Evolutionary conservation across 208 protist genomes (phyloP).

Genomic region (Leptomonas pyrrhocoris): DNA sequence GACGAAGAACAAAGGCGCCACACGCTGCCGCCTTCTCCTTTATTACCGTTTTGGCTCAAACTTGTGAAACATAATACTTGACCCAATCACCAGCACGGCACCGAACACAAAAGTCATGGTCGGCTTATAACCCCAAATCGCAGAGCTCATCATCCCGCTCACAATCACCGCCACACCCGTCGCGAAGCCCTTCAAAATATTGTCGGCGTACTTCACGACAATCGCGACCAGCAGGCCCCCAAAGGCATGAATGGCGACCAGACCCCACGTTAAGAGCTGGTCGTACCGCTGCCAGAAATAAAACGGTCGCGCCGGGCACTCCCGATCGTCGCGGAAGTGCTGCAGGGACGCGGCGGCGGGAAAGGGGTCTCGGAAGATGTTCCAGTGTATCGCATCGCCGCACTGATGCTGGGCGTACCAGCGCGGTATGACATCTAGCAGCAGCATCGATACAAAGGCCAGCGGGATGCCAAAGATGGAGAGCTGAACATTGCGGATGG

Average conservation of each 20-base stretch:
- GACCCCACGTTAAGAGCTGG: conserved; percentile 47
- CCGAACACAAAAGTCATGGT: conserved; percentile 55
- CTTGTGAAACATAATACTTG: conserved; percentile 70
- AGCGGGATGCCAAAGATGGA: conserved; percentile 79
- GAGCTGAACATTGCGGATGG: conserved; percentile 85
- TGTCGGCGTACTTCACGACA: conserved; percentile 88
- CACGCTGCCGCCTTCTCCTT: neutral
- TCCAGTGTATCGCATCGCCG: conserved; percentile 35
- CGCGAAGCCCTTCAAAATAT: conserved; percentile 87
- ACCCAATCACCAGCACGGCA: conserved; percentile 46
- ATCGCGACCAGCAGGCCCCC: conserved; percentile 83
- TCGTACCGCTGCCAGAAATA: conserved; percentile 73
- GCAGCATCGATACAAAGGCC: conserved; percentile 56
- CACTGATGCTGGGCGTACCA: conserved; percentile 28
- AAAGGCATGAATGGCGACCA: conserved; percentile 76
- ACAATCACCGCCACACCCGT: conserved; percentile 78
- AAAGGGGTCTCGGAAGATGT: conserved; percentile 31
- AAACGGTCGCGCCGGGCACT: conserved; percentile 51
- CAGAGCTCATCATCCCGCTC: conserved; percentile 66
- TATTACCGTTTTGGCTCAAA: conserved; percentile 43
- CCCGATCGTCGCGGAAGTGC: neutral
- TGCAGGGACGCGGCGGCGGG: neutral
- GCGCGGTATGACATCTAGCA: conserved; percentile 60
- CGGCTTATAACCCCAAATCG: conserved; percentile 54
- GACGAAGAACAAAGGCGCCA: neutral